Evolutionary conservation across 1,284 basidiomycete species (phyloP), one percentile per base, ranked within the genome.

Genomic region (Cutaneotrichosporon mucoides): DNA sequence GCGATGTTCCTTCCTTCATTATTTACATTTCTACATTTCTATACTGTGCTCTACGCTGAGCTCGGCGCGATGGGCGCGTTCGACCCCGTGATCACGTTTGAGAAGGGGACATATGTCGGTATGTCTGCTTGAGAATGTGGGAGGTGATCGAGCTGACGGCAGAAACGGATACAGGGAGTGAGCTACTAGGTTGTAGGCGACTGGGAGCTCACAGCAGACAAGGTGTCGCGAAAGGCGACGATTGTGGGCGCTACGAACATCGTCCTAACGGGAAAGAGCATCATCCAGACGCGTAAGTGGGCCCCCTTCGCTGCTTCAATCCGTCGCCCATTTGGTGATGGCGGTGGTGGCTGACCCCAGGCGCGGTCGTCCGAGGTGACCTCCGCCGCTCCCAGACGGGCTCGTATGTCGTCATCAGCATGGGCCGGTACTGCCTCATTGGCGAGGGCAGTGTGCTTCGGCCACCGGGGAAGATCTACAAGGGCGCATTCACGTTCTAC

Each of bases 231-330:
- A 50, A 86, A 90, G 64, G 91, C 92, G 8, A 87, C 86, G n/a
- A 97, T 99, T 67, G 85, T 88, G 46, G 96, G 96, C 8, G 91
- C 93, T 6, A 88, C 92, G 73, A 97, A 98, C 74, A 99, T 99
- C 73, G 91, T 98, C 61, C 85, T 99, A 3, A 92, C 92, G 40
- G 96, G 95, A 44, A 98, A 98, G 80, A 95, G 92, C 5, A 91
- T 99, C 74, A 95, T 99, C 57, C 88, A 93, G 11, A 88, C 85
- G 54, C 85, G 86, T 57, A 41, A 52, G 70, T 57, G n/a, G n/a
- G n/a, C n/a, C n/a, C n/a, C n/a, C n/a, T n/a, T n/a, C n/a, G n/a
- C n/a, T n/a, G n/a, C n/a, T n/a, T n/a, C n/a, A n/a, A n/a, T n/a
- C n/a, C n/a, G n/a, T n/a, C n/a, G n/a, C n/a, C n/a, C n/a, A n/a